Conservation (phyloP, 768 basidiomycete genomes). For the Zangia roseola region DNA sequence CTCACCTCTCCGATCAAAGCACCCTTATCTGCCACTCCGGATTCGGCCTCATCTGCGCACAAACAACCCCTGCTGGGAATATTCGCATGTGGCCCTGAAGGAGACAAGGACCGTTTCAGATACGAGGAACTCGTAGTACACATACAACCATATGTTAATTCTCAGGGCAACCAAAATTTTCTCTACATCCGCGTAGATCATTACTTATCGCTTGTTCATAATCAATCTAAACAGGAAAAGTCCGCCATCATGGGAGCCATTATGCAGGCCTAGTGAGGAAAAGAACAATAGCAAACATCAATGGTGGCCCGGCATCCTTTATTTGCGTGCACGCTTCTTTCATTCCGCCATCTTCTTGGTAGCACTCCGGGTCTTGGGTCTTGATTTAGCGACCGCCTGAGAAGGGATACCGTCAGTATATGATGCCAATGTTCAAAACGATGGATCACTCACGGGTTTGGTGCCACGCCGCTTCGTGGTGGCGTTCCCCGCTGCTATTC, state of each 20-base stretch:
- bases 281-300: too few relatives aligned
- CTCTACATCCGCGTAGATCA: not conserved
- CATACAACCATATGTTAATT: not conserved
- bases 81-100: too few relatives aligned
- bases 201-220: not conserved
- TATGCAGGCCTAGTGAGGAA: too few relatives aligned
- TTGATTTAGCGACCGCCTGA: constrained; percentile 7
- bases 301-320: too few relatives aligned
- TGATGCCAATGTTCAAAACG: not conserved
- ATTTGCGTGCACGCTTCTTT: constrained; percentile 1
- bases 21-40: constrained; percentile 10
- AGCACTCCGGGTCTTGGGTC: not conserved
- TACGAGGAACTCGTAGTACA: too few relatives aligned
- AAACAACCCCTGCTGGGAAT: constrained; percentile 1
- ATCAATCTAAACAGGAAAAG: too few relatives aligned
- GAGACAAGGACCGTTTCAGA: too few relatives aligned
- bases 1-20: constrained; percentile 24
- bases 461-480: constrained; percentile 1
- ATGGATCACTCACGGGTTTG: constrained; percentile 8
- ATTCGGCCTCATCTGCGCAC: not conserved
- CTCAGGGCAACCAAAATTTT: constrained; percentile 4
- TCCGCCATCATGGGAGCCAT: too few relatives aligned
- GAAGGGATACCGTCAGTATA: not conserved
- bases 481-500: constrained; percentile 6
- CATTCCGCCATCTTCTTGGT: not conserved